Base-by-base conservation (phyloP, 441 rosid species). In the Eruca vesicaria region DNA sequence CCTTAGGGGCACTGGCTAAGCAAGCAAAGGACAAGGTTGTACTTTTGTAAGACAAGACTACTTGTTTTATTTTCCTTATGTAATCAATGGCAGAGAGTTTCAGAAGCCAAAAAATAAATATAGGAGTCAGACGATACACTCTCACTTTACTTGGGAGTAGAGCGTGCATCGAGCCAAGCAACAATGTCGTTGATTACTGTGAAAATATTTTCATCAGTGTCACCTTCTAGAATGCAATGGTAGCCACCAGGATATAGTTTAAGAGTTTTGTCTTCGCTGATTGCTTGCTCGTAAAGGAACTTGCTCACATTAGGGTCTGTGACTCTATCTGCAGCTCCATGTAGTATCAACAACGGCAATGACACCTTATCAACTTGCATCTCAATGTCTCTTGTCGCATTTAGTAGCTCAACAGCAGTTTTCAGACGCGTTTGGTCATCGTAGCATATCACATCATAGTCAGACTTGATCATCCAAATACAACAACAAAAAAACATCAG, bases 221-320 rank as follows among this genome's bases (percentile, higher is more conserved):
- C 99, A 19, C 98, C 98, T 86, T 95, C 97, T 5, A 92, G 92
- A 78, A 95, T 90, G 81, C 94, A 85, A 83, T 95, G 99, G 83
- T 85, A 95, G 31, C 97, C 91, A 23, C 74, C 93, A 7, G 90
- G 90, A 63, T 95, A 95, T 9, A 95, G 89, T 85, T 90, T 90
- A 36, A 95, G 75, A 14, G 95, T 93, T 78, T 93, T 95, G 82
- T 93, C 98, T 72, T 81, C 69, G 86, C 93, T 91, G 2, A 92
- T 85, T 67, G 97, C 90, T 69, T 81, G 82, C 64, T 91, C 86
- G 15, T 89, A 86, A 16, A 95, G 96, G 80, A 92, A 92, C 75
- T 77, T 75, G 86, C 99, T 95, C 74, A 93, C 85, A 23, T 68
- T 38, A 5, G 96, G 98, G 85, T 93, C 99, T 0, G 98, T 95